phyloP scores from a whole-genome alignment of 2,329 filamentous ascomycete species.

The Aspergillus sp. region DNA sequence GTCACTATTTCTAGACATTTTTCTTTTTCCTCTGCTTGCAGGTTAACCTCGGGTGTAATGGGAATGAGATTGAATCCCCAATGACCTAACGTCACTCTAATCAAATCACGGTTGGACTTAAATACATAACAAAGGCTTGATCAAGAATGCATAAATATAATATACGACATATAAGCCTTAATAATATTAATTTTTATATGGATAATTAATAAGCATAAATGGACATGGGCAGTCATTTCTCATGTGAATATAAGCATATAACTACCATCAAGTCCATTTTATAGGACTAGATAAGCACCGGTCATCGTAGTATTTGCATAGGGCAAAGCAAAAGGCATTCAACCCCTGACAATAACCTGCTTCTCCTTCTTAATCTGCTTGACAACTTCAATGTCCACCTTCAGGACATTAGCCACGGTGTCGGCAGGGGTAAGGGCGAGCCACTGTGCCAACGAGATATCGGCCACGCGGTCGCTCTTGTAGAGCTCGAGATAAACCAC shows the following conservation, averaged over 20 bases:
- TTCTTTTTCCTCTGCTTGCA: too few species aligned
- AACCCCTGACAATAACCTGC: slow-evolving; percentile 10
- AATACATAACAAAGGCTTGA: too few species aligned
- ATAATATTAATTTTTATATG: too few species aligned
- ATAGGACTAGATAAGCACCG: neutral
- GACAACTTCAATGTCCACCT: slow-evolving; percentile 15
- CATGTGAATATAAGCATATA: neutral
- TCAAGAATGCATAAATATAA: too few species aligned
- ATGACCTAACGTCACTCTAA: neutral
- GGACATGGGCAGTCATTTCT: too few species aligned
- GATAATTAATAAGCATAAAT: too few species aligned
- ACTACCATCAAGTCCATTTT: neutral
- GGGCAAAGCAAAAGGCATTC: neutral
- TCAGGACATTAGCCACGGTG: slow-evolving; percentile 12
- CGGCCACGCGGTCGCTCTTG: slow-evolving; percentile 59
- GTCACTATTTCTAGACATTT: neutral
- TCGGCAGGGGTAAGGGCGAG: slow-evolving; percentile 55
- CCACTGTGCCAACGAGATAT: slow-evolving; percentile 63
- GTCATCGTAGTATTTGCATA: neutral
- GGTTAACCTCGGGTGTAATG: neutral
- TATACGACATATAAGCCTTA: too few species aligned
- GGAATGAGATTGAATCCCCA: neutral
- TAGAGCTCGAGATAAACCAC: slow-evolving; percentile 64
- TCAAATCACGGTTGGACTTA: neutral
- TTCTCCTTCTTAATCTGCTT: slow-evolving; percentile 16